Conservation (phyloP, 2,329 filamentous ascomycete species). For the Monilinia fructigena region DNA sequence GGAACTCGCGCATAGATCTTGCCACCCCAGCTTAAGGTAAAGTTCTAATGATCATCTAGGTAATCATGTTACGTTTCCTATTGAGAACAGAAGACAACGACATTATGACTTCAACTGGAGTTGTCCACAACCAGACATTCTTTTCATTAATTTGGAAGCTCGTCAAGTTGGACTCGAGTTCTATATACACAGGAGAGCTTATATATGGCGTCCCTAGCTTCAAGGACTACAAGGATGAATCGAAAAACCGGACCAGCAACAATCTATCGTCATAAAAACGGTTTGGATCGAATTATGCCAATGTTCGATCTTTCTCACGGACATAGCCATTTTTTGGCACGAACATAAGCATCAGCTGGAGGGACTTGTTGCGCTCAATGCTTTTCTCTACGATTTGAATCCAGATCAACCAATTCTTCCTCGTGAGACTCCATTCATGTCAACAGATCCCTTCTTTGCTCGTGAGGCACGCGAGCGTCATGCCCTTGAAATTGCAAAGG, state of each 20-base stretch:
- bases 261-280: neutral
- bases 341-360: constrained; percentile 4
- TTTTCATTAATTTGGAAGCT: constrained; percentile 2
- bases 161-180: neutral
- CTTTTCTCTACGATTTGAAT: constrained; percentile 13
- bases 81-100: neutral
- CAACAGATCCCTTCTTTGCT: neutral
- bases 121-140: constrained; percentile 3
- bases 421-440: neutral
- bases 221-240: neutral
- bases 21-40: neutral
- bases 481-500: neutral
- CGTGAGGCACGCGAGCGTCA: neutral
- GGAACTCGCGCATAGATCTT: neutral
- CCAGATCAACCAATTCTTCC: neutral
- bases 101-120: neutral
- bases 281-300: neutral
- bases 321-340: neutral
- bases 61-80: neutral
- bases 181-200: constrained; percentile 9
- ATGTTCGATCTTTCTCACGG: neutral
- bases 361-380: neutral
- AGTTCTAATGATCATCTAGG: constrained; percentile 2
- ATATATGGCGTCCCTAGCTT: neutral
- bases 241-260: neutral